Evolutionary conservation across 2,329 filamentous ascomycete species (phyloP), one percentile per base, ranked within the genome.

Genomic region (Teratosphaeria zuluensis): DNA sequence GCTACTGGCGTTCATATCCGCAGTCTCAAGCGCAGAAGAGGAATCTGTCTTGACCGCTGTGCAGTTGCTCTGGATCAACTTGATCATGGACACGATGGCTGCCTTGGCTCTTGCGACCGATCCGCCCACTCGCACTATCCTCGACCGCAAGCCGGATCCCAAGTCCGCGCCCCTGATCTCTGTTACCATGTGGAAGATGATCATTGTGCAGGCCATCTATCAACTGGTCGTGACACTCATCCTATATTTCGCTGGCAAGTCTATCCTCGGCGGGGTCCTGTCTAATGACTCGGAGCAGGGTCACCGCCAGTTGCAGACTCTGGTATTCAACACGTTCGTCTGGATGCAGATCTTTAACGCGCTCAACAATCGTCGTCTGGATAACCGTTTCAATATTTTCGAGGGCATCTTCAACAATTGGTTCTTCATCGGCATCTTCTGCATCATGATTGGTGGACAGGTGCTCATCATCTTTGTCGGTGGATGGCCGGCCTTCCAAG

Each of bases 281-380:
- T 28, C 28, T 33, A n/a, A 76, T 32, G 66, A 70, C 0, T 71
- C 61, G 12, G 67, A 76, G 35, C 71, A 81, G 7, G 54, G 35
- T 16, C 31, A 35, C 38, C 70, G 74, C 14, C 80, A 88, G 66
- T 80, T 95, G 60, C 79, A 85, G 58, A 95, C 91, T 2, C 81
- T 97, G 54, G 89, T 97, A 7, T 97, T 97, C 81, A 97, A 97
- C 78, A 94, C 90, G 0, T 97, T 97, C 71, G 92, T 96, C 56
- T 97, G 92, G 92, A 96, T 97, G 92, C 92, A 97, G 68, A 95
- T 97, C 67, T 97, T 97, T 79, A 97, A 97, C 75, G 88, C 95
- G 71, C 89, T 95, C 82, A 97, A 97, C 78, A 96, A 95, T 76
- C 90, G 92, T 60, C 90, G 92, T 12, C 80, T 97, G 57, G 92